Base-by-base conservation (phyloP, 176 grass and related monocot genomes). In the Triticum timopheevii region DNA sequence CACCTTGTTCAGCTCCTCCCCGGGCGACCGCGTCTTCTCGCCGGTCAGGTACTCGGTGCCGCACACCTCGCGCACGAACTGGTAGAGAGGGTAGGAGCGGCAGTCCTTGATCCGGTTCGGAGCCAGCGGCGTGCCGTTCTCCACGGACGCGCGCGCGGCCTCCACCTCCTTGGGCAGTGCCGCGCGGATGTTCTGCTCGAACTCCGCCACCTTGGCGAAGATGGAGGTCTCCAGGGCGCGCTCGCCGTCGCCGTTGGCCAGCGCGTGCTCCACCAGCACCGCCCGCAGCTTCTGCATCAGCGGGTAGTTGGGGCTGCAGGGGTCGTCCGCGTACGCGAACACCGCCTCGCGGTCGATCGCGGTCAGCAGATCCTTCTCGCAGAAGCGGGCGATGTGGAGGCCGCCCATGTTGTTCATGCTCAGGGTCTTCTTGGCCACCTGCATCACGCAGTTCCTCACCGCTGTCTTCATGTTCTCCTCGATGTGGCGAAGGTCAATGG, bases 281-380 rank as follows among this genome's bases (percentile, higher is more conserved):
- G 92, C 82, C 69, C 94, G 84, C 22, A 97, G 87, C 94, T 97
- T 97, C 94, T 94, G 94, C 79, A 90, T 92, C 63, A 97, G 81
- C 4, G 94, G 94, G 80, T 97, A 97, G 82, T 85, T 97, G 58
- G 83, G 28, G 85, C 90, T 92, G 91, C 94, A 97, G 0, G 94
- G 94, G 90, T 97, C 94, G 80, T 97, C 94, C 4, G 94, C 94
- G 85, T 97, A 97, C n/a, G 87, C 90, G 85, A 97, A 97, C 20
- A 97, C 92, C 3, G 92, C 88, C 78, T 97, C 94, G 1, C 90
- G 89, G 66, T 97, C 94, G 84, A 97, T 92, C 25, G 90, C 92
- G 42, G 76, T 87, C 76, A 92, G 84, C 68, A 97, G 68, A 11
- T 94, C 94, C 87, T 97, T 97, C 82, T 97, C 94, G 47, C 92